Evolutionary conservation across 2,329 filamentous ascomycete species (phyloP), one percentile per base, ranked within the genome.

Genomic region (Aureobasidium sp.): DNA sequence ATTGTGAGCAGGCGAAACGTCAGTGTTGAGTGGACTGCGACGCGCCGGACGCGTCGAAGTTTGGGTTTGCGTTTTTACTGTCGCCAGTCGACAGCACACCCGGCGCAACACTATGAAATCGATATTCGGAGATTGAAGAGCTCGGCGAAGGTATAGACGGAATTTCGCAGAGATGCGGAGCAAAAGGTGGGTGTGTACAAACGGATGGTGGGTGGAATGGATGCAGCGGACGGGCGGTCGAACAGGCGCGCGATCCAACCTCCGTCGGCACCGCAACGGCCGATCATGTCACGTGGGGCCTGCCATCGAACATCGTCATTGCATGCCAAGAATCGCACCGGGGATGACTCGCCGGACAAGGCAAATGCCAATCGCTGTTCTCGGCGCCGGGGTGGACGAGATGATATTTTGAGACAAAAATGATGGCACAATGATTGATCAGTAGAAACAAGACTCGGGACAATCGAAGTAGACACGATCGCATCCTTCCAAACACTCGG

Each of bases 21-120:
- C 16, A 4, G 53, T 55, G 53, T 55, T 54, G 53, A 54, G 41
- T 38, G 51, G 41, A 24, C 24, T 34, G 53, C 12, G 14, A 22
- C 22, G 49, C 53, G 53, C 53, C 42, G 37, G 48, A 40, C 37
- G 38, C 35, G 48, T 42, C 48, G 24, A 6, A 35, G 12, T 14
- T 37, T 48, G 32, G 27, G 24, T 30, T 48, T 39, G 32, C 14
- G 42, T 12, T 7, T 19, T 25, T 32, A 30, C 49, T 35, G 29
- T 53, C 49, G 38, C 51, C 24, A 30, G 37, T 19, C 37, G 22
- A 19, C 30, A 22, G 42, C 41, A 44, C 51, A 12, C 7, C 14
- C 6, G 51, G 40, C 51, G 51, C 51, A 44, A 38, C 17, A 21
- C 4, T 21, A 32, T 24, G 10, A 11, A 14, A 10, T 45, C 2